Base-by-base conservation (phyloP, 345 rosid species). In the Gossypium anomalum region DNA sequence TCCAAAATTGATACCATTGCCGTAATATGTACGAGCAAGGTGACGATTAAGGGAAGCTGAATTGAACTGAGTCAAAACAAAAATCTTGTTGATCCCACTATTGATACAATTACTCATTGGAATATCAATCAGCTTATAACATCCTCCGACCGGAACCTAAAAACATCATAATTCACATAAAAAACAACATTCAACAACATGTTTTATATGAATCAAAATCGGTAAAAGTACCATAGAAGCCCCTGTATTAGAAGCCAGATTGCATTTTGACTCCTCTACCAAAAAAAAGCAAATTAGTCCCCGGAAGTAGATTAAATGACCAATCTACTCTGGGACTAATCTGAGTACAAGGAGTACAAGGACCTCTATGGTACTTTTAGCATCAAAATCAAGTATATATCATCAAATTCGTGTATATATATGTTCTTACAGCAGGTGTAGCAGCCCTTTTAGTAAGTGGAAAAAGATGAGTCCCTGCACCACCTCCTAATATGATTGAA, bases 91-190 rank as follows among this genome's bases (percentile, higher is more conserved):
- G 73, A 94, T 86, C 79, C 92, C 89, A 77, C 97, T 89, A 87
- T 94, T 94, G 82, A 94, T 86, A 85, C 97, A 89, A 80, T 94
- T 94, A 85, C 98, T 94, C 98, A 94, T 94, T 2, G 98, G 98
- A 51, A 94, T 87, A 73, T 94, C 98, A 53, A 94, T 94, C 66
- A 94, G 91, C 85, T 86, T 87, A 71, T 90, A 92, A 85, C 98
- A 94, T 72, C 98, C 98, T 65, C 97, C 98, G 29, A 94, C 90
- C 0, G 97, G 95, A 66, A 94, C 97, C 98, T 94, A 78, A 58
- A 85, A 58, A 86, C 43, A 82, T 67, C 80, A 53, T 52, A 34
- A 72, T 48, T 75, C 45, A 59, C 41, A 58, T 29, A 19, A n/a
- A 10, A 67, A 52, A 29, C 1, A 6, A 48, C 57, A 71, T 41